Percentiles rank a stretch among this genome's conserved stretches.
Evolutionary conservation across 495 filamentous ascomycete species (phyloP).

Genomic region (Aspergillus bridgeri): DNA sequence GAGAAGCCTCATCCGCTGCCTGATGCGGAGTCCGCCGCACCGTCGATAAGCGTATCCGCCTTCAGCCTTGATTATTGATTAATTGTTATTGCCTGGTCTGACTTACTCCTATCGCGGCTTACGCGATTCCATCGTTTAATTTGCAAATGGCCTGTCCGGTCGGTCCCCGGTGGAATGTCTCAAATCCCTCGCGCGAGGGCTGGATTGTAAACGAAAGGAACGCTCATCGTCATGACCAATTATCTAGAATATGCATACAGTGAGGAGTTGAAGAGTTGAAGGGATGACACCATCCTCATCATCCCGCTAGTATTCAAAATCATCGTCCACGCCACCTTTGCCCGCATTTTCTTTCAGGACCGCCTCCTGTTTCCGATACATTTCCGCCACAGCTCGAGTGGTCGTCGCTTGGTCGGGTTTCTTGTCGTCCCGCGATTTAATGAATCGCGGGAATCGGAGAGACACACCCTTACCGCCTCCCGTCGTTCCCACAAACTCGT

Average conservation of each 20-base stretch:
- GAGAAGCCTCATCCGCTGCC: background rate
- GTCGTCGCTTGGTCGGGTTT: conserved; percentile 88
- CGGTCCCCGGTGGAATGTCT: background rate
- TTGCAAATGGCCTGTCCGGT: background rate
- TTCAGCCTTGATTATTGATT: background rate
- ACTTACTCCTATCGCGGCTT: background rate
- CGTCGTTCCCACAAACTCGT: conserved; percentile 51
- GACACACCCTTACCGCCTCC: conserved; percentile 81
- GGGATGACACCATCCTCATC: background rate
- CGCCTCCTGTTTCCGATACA: conserved; percentile 93
- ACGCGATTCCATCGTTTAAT: background rate
- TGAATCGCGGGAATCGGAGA: conserved; percentile 86
- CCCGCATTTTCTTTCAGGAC: conserved; percentile 61
- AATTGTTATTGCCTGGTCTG: no score
- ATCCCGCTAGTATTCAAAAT: conserved; percentile 81
- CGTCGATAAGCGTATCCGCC: background rate
- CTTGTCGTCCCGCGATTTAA: conserved; percentile 88
- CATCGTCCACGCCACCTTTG: conserved; percentile 87
- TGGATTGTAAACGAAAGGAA: background rate
- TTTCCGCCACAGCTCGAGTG: conserved; percentile 80
- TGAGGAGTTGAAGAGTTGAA: background rate
- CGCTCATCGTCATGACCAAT: background rate
- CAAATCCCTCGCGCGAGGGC: background rate
- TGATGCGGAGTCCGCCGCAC: background rate
- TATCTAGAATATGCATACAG: background rate